A percentile compares a stretch with the other conserved stretches of the same genome.
Evolutionary conservation across 1,139 yeast genomes (phyloP).

Genomic region (Kodamaea ohmeri): DNA sequence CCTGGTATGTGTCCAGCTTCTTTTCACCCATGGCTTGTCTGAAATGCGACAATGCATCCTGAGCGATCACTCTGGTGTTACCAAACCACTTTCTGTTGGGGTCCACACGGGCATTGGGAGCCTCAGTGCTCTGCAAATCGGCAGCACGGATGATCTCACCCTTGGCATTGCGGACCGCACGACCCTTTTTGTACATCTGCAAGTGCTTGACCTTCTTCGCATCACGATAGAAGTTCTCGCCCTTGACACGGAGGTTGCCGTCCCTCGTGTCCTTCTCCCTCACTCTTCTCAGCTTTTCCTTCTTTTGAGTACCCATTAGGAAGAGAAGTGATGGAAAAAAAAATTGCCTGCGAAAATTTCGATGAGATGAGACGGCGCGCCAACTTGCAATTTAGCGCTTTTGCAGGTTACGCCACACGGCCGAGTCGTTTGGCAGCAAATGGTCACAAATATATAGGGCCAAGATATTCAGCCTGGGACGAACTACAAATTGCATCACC

Average conservation of each 20-base stretch:
- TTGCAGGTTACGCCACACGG: neutral
- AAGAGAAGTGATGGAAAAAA: neutral
- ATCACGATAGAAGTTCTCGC: conserved; percentile 95
- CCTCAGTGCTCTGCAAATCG: conserved; percentile 78
- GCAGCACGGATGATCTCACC: conserved; percentile 92
- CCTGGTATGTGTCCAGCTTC: conserved; percentile 83
- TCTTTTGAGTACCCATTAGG: conserved; percentile 87
- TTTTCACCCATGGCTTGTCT: conserved; percentile 92
- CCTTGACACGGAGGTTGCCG: conserved; percentile 91
- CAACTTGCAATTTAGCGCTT: neutral
- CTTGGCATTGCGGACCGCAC: conserved; percentile 78
- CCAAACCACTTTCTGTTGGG: conserved; percentile 98
- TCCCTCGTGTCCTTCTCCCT: conserved; percentile 81
- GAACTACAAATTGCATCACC: too few relatives aligned
- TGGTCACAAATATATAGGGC: too few relatives aligned
- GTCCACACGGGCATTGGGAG: conserved; percentile 90
- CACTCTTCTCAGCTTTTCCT: conserved; percentile 80
- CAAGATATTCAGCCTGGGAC: too few relatives aligned
- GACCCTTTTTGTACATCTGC: conserved; percentile 90
- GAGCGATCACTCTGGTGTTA: conserved; percentile 94
- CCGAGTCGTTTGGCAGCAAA: too few relatives aligned
- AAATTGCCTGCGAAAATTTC: neutral
- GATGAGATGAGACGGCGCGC: conserved; percentile 3
- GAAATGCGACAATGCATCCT: conserved; percentile 91
- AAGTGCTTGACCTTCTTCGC: conserved; percentile 88